Percentiles rank a stretch among this genome's conserved stretches.
Evolutionary conservation across 1,139 yeast genomes (phyloP).

Genomic region (Taphrina communis): DNA sequence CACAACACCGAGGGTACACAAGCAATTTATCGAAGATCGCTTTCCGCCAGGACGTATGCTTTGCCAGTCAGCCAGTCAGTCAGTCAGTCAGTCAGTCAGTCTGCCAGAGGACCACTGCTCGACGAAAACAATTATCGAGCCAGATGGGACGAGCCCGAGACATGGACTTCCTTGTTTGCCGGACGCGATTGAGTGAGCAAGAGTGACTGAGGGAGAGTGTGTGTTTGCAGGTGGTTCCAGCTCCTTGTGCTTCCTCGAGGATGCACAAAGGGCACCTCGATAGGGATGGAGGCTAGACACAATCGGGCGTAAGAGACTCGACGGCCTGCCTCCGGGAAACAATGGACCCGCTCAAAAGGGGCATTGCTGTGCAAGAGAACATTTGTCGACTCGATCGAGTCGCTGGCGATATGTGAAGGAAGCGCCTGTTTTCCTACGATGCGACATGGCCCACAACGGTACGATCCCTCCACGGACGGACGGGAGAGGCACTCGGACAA

Average conservation of each 20-base stretch:
- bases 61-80: neutral
- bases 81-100: neutral
- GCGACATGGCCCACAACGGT: conserved; percentile 1
- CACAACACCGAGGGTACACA: conserved; percentile 5
- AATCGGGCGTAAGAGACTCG: neutral
- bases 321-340: neutral
- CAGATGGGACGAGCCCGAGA: neutral
- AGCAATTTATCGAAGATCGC: conserved; percentile 14
- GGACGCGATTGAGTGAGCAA: neutral
- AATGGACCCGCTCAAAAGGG: conserved; percentile 10
- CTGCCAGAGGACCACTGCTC: neutral
- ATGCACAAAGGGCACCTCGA: neutral
- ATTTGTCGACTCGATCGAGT: neutral
- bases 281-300: neutral
- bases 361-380: neutral
- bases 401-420: neutral
- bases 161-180: conserved; percentile 1
- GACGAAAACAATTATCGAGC: conserved; percentile 3
- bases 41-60: neutral
- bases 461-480: neutral
- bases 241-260: conserved; percentile 1
- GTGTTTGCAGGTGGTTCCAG: neutral
- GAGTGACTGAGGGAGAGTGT: neutral
- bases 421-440: neutral
- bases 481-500: neutral